These are phyloP conservation scores for Pyrus communis DNA, from an alignment of 306 rosid genomes.

Conservation along the genomic window DNA sequence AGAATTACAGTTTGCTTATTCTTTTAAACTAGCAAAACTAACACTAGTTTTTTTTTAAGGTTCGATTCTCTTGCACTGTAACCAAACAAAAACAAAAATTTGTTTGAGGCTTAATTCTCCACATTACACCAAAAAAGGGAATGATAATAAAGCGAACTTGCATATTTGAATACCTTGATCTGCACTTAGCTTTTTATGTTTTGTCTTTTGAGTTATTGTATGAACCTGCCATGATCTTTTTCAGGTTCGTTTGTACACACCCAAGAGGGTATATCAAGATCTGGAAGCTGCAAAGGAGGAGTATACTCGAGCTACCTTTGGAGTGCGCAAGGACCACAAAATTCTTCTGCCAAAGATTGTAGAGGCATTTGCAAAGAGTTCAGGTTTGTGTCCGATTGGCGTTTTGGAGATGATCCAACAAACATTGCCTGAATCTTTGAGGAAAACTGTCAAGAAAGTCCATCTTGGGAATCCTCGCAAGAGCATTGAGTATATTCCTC, in stretches of 20 bases:
- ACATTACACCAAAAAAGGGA: background rate
- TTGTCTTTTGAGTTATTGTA: background rate
- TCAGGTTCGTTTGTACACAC: slow-evolving; percentile 72
- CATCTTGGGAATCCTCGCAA: slow-evolving; percentile 48
- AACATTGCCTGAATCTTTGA: slow-evolving; percentile 60
- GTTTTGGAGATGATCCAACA: slow-evolving; percentile 66
- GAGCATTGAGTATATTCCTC: slow-evolving; percentile 77
- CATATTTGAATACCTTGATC: background rate
- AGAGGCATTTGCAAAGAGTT: slow-evolving; percentile 66
- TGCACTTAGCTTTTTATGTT: background rate
- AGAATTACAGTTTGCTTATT: background rate
- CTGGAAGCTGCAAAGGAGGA: slow-evolving; percentile 71
- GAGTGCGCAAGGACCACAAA: slow-evolving; percentile 70
- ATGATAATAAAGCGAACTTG: background rate
- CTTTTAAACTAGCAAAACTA: no score
- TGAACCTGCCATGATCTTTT: background rate
- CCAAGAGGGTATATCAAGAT: slow-evolving; percentile 62
- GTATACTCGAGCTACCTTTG: slow-evolving; percentile 71
- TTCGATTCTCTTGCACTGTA: background rate
- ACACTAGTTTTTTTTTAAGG: background rate
- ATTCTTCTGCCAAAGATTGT: slow-evolving; percentile 73
- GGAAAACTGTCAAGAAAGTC: slow-evolving; percentile 58
- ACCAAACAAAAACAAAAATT: background rate
- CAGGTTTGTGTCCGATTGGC: slow-evolving; percentile 50
- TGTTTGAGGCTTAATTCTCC: background rate